These are phyloP conservation scores for Salvia sclarea DNA, from an alignment of 305 asterid species.

Conservation along the genomic window DNA sequence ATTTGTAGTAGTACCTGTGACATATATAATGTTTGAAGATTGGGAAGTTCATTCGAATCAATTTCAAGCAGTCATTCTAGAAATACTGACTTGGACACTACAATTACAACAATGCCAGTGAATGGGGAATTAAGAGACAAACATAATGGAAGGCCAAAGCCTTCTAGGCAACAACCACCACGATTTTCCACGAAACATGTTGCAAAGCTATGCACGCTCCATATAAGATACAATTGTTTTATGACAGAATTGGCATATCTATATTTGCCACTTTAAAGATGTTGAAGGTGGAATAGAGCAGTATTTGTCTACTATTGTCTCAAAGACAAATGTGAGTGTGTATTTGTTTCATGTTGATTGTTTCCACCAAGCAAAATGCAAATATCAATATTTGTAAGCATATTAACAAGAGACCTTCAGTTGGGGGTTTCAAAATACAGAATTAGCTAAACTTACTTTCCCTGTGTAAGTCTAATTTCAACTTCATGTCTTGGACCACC, in stretches of 20 bases:
- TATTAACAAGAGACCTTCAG: conserved; percentile 12
- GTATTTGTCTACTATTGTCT: neutral
- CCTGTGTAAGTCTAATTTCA: conserved; percentile 89
- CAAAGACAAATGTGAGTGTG: neutral
- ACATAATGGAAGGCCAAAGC: neutral
- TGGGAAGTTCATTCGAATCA: neutral
- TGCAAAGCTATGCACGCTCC: neutral
- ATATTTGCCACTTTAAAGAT: neutral
- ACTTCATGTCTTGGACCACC: conserved; percentile 93
- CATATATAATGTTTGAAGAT: conserved; percentile 13
- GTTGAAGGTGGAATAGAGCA: conserved; percentile 9
- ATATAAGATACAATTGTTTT: neutral
- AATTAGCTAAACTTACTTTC: conserved; percentile 66
- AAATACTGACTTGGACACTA: conserved; percentile 2
- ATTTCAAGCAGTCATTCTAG: conserved; percentile 9
- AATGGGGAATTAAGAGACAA: neutral
- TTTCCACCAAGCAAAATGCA: conserved; percentile 20
- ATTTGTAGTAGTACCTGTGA: conserved; percentile 82
- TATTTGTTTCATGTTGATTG: no score
- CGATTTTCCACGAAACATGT: neutral
- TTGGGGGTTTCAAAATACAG: conserved; percentile 19
- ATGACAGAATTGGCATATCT: neutral
- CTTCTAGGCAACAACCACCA: neutral
- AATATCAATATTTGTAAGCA: conserved; percentile 5
- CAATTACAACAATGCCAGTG: neutral